Evolutionary conservation across 2,329 filamentous ascomycete genomes (phyloP), one percentile per base, ranked within the genome.

Genomic region (Clarireedia sp.): DNA sequence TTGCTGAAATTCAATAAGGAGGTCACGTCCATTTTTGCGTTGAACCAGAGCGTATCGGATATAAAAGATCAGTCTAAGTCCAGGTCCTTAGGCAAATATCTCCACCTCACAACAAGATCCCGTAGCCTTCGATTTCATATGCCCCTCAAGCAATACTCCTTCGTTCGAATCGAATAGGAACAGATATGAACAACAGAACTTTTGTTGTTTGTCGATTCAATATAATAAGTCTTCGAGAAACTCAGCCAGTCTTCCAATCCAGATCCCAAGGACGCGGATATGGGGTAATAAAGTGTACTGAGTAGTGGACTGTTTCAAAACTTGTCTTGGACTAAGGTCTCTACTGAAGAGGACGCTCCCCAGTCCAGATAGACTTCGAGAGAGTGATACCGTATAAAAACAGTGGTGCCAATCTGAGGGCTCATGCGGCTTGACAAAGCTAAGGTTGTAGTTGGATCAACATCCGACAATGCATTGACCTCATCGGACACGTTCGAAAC

Each of bases 381-480:
- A 55, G 51, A 57, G 57, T 61, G 59, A 62, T 63, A 64, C 62
- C 63, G 63, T 65, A 60, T 58, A 55, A 36, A 58, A 54, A 51
- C 51, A 55, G 48, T 59, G 62, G 57, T 61, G 57, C 59, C 55
- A 58, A 58, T 57, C 58, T 50, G 46, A 56, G 54, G 48, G 33
- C 53, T 59, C 57, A 64, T 66, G 61, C 60, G 57, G 64, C 57
- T 46, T 61, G 57, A 59, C 52, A 55, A 43, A 37, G 44, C 51
- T 54, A 59, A 62, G 58, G 56, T 63, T 62, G 56, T 59, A 57
- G 59, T 55, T 57, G 46, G 60, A 65, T 64, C 57, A 60, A 65
- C 56, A 55, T 65, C 60, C 60, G 62, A 66, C 59, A 64, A 64
- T 67, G 66, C 66, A 65, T 67, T 67, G 65, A 69, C 67, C 60